These are phyloP conservation scores for Penicillium rolfsii DNA, from an alignment of 2,329 filamentous ascomycete genomes.

Conservation along the genomic window DNA sequence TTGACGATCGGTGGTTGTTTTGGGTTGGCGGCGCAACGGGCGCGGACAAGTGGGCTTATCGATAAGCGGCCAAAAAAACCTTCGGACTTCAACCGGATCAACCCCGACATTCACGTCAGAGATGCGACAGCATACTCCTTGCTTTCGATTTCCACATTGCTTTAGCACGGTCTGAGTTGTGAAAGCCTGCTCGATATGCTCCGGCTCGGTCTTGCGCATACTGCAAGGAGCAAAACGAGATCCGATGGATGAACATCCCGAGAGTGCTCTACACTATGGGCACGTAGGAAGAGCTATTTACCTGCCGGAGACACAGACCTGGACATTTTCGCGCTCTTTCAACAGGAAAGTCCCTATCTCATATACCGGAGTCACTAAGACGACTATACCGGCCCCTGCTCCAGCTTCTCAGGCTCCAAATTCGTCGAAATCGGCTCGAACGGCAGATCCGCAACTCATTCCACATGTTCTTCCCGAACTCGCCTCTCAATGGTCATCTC, in stretches of 20 bases:
- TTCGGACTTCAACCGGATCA: neutral
- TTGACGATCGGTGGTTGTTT: slow-evolving; percentile 15
- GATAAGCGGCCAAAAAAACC: slow-evolving; percentile 31
- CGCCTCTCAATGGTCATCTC: slow-evolving; percentile 37
- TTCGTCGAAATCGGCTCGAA: slow-evolving; percentile 12
- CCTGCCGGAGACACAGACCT: slow-evolving; percentile 50
- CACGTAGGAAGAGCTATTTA: slow-evolving; percentile 59
- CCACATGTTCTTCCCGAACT: slow-evolving; percentile 41
- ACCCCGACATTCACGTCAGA: slow-evolving; percentile 3
- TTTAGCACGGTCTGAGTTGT: neutral
- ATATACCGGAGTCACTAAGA: slow-evolving; percentile 39
- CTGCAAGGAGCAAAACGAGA: slow-evolving; percentile 41
- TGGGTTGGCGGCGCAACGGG: slow-evolving; percentile 38
- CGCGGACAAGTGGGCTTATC: slow-evolving; percentile 22
- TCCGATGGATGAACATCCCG: slow-evolving; percentile 61
- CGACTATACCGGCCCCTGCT: slow-evolving; percentile 30
- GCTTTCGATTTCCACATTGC: neutral
- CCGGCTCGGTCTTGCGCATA: slow-evolving; percentile 28
- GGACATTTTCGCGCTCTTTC: slow-evolving; percentile 53
- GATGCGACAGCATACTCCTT: slow-evolving; percentile 2
- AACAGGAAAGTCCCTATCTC: slow-evolving; percentile 29
- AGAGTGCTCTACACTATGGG: slow-evolving; percentile 60
- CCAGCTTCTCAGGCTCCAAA: slow-evolving; percentile 15
- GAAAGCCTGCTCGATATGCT: slow-evolving; percentile 36
- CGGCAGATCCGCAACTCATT: slow-evolving; percentile 30